Conservation (phyloP, 768 basidiomycete species). For the Pholiota molesta region DNA sequence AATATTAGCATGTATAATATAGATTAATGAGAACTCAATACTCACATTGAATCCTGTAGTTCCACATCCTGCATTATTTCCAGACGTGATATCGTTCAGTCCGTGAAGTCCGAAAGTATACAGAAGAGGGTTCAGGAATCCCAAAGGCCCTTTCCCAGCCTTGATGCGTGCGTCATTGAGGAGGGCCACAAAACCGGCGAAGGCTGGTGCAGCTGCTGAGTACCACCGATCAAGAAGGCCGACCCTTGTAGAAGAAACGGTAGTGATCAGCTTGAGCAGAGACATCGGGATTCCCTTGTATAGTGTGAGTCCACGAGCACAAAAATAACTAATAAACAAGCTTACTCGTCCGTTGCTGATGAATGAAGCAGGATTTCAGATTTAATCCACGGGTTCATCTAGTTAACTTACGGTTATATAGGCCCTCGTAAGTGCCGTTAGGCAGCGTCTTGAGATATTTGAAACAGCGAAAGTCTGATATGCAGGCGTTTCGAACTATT, state of each 20-base stretch:
- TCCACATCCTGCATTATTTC: constrained; percentile 62
- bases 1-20: not conserved
- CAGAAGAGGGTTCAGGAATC: constrained; percentile 68
- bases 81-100: constrained; percentile 62
- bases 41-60: constrained; percentile 68
- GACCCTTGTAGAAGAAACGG: constrained; percentile 48
- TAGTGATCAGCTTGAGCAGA: constrained; percentile 58
- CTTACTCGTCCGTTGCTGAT: constrained; percentile 55
- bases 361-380: not conserved
- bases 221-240: constrained; percentile 51
- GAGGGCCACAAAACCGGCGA: constrained; percentile 65
- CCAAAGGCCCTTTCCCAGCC: constrained; percentile 44
- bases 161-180: constrained; percentile 63
- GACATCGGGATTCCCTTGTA: constrained; percentile 64
- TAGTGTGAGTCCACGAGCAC: not conserved
- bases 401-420: constrained; percentile 57
- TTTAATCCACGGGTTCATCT: not conserved
- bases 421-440: constrained; percentile 52
- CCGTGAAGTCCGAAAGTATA: constrained; percentile 45
- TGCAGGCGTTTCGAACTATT: constrained; percentile 53
- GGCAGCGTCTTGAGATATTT: constrained; percentile 48
- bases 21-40: constrained; percentile 9
- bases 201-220: constrained; percentile 65
- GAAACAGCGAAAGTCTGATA: constrained; percentile 54
- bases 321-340: not conserved